A percentile compares a stretch with the other conserved stretches of the same genome.
phyloP scores from a whole-genome alignment of 2,329 filamentous ascomycete genomes.

The Trichoderma hamatum region DNA sequence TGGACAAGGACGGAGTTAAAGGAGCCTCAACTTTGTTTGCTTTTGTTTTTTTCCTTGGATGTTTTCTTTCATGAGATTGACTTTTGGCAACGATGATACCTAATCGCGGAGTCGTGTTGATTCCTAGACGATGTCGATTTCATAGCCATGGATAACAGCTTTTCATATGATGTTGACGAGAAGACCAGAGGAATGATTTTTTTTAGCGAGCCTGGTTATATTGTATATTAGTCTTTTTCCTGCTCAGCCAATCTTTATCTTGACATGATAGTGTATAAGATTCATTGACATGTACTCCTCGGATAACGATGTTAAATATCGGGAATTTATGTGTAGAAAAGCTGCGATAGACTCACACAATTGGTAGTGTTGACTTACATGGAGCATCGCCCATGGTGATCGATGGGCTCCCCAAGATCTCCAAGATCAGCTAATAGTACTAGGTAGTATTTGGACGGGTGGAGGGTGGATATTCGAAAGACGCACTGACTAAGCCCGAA shows the following conservation, averaged over 20 bases:
- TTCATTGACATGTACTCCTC: background rate
- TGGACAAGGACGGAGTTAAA: conserved; percentile 28
- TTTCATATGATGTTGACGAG: background rate
- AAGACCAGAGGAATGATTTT: background rate
- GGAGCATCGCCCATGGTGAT: background rate
- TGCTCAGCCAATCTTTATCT: conserved; percentile 10
- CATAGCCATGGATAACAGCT: background rate
- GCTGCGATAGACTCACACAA: background rate
- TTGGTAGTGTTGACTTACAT: background rate
- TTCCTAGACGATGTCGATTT: background rate
- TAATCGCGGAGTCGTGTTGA: conserved; percentile 4
- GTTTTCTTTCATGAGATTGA: background rate
- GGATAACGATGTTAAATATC: background rate
- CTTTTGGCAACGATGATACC: conserved; percentile 13
- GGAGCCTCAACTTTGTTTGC: background rate
- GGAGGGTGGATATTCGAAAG: too few species aligned
- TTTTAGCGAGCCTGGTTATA: conserved; percentile 2
- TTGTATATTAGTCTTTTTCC: background rate
- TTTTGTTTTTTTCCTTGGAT: background rate
- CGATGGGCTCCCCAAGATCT: background rate
- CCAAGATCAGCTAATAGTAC: background rate
- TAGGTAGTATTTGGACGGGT: background rate
- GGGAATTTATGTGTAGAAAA: background rate
- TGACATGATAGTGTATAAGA: background rate
- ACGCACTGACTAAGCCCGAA: background rate